A percentile compares a stretch with the other conserved stretches of the same genome.
Evolutionary conservation across 1,139 yeast species (phyloP).

Genomic region (Kodamaea sp.): DNA sequence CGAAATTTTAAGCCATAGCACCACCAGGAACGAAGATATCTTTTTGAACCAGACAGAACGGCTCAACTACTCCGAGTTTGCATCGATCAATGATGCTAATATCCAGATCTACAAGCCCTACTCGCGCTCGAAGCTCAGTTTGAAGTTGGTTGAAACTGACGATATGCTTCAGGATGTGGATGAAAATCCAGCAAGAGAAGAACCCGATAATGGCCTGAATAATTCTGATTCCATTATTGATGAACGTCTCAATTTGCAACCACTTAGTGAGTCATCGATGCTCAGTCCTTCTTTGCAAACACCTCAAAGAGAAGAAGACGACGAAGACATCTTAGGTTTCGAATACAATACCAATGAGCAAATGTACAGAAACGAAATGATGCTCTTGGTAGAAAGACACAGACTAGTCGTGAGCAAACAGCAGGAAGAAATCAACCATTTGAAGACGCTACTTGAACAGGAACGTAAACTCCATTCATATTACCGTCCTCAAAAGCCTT

Average conservation of each 20-base stretch:
- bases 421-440: conserved; percentile 29
- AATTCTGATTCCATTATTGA: conserved; percentile 3
- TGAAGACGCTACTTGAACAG: conserved; percentile 25
- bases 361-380: conserved; percentile 26
- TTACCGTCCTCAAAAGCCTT: not conserved
- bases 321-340: conserved; percentile 5
- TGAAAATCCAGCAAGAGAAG: not conserved
- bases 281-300: not conserved
- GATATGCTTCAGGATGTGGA: not conserved
- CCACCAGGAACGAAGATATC: conserved; percentile 16
- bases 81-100: conserved; percentile 24
- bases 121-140: conserved; percentile 9
- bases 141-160: conserved; percentile 7
- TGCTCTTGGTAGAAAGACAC: conserved; percentile 28
- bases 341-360: conserved; percentile 8
- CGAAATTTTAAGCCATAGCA: conserved; percentile 21
- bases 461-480: conserved; percentile 17
- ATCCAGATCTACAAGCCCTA: conserved; percentile 22
- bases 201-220: not conserved
- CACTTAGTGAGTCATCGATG: not conserved
- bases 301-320: not conserved
- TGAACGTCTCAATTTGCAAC: not conserved
- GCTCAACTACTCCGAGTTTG: conserved; percentile 13
- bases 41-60: conserved; percentile 1
- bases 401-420: conserved; percentile 27